These are phyloP conservation scores for Aspergillus taichungensis DNA, from an alignment of 495 filamentous ascomycete genomes.

Conservation along the genomic window DNA sequence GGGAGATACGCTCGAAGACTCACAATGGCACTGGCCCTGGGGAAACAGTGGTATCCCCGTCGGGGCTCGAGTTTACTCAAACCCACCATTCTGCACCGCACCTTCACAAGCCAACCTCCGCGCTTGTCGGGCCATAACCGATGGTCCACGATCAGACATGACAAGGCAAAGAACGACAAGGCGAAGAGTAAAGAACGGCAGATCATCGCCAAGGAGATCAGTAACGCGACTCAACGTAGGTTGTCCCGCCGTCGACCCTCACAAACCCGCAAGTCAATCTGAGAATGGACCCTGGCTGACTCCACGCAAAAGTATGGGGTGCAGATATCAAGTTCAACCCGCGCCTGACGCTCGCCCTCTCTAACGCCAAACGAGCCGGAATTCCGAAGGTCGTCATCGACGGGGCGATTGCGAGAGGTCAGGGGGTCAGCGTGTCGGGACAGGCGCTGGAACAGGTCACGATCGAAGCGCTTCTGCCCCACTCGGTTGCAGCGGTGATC, in stretches of 20 bases:
- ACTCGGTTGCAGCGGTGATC: conserved; percentile 68
- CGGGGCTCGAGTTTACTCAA: background rate
- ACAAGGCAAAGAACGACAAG: conserved; percentile 75
- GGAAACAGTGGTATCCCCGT: no score
- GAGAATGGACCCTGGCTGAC: no score
- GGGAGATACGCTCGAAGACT: no score
- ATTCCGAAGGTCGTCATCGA: conserved; percentile 81
- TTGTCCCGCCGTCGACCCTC: background rate
- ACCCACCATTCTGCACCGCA: conserved; percentile 12
- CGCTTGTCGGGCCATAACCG: conserved; percentile 69
- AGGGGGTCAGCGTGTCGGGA: conserved; percentile 67
- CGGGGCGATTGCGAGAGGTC: conserved; percentile 73
- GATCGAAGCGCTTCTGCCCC: conserved; percentile 75
- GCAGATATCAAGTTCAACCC: conserved; percentile 64
- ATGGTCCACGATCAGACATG: conserved; percentile 94
- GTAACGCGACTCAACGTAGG: conserved; percentile 46
- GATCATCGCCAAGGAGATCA: conserved; percentile 43
- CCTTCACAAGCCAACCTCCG: conserved; percentile 43
- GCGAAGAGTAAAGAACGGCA: conserved; percentile 42
- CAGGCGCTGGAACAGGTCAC: conserved; percentile 63
- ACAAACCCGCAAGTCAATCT: no score
- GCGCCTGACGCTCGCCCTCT: conserved; percentile 60
- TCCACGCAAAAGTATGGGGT: conserved; percentile 43
- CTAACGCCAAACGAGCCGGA: conserved; percentile 73
- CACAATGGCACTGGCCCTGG: no score